Evolutionary conservation across 352 stramenopile species (phyloP), one percentile per base, ranked within the genome.

Genomic region (Halophytophthora batemanensis): DNA sequence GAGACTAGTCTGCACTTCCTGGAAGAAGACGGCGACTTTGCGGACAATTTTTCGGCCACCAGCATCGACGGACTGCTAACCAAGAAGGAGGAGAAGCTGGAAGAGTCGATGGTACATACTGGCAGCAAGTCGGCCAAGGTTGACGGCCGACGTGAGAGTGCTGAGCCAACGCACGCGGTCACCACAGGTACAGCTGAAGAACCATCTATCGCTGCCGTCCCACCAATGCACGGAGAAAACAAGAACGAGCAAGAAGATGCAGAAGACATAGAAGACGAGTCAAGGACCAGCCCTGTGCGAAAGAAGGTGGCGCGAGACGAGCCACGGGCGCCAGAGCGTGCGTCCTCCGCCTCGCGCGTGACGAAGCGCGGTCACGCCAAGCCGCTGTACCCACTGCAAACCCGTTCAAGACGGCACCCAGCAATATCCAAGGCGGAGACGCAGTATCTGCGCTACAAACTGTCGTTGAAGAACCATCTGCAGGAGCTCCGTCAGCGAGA

Each of bases 381-480:
- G 49, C 33, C 54, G 13, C 50, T 88, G 14, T 83, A 86, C 41
- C 73, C 75, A 13, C 39, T 89, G 3, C 38, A 79, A 1, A 64
- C 75, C 2, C 47, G 51, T 7, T 51, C 64, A 1, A 69, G 47
- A 15, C 56, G 53, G 0, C 28, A 33, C 15, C 39, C 54, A 0
- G 56, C 60, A n/a, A 69, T 50, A 1, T 72, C 54, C 0, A 82
- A 75, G 39, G 61, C 69, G 10, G 59, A 75, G 45, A 63, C 66
- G 11, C 71, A 88, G 51, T 76, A 74, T 34, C 43, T 84, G 33
- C 71, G 76, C n/a, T 91, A 91, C 62, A 89, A 87, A 29, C 42
- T 87, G 7, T 66, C 74, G 8, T 49, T 88, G 12, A 87, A 87
- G 50, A 71, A 86, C 37, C 77, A 88, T 42, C 55, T 91, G 6